Evolutionary conservation across 2,329 filamentous ascomycete species (phyloP), one percentile per base, ranked within the genome.

Genomic region (Fusarium vanettenii): DNA sequence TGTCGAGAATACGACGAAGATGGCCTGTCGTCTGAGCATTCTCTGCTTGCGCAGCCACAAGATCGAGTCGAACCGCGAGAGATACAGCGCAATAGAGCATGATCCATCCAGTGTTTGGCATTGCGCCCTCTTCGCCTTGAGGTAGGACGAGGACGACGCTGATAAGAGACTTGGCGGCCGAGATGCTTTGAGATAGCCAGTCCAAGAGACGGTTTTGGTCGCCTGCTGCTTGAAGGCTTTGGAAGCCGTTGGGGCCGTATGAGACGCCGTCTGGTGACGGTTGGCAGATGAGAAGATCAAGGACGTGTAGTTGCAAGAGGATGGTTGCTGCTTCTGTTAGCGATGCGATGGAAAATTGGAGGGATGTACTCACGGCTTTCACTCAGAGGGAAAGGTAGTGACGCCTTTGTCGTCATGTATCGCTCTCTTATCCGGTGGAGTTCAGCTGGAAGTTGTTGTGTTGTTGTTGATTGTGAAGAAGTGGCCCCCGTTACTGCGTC

Each of bases 101-200:
- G 35, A 82, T 76, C 81, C 81, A 82, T 13, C 77, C 77, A 1
- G 80, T 76, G 20, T 82, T 82, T 5, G 79, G 76, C 39, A 82
- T 75, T 2, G 69, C 66, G 1, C 73, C 70, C 60, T 82, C 80
- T 33, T 80, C 79, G 1, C 77, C 79, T 16, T 72, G 69, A 1
- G 80, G 78, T 1, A 81, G 72, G 1, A 77, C 67, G 16, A 82
- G 72, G 1, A 81, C 70, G 1, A 81, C 70, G 20, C 75, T 80
- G 0, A 81, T 77, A 1, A 82, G 75, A 1, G 78, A 78, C 31
- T 81, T 81, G 7, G 79, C 79, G 0, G 79, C 80, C 0, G 77
- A 77, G 25, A 81, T 79, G 45, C 79, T 81, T 11, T 81, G 80
- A 0, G 80, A 82, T 0, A 82, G 43, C 71, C 78, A 81, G 8